Evolutionary conservation across 805 yeast genomes (phyloP).

Genomic region (Kodamaea hsintzibuensis): DNA sequence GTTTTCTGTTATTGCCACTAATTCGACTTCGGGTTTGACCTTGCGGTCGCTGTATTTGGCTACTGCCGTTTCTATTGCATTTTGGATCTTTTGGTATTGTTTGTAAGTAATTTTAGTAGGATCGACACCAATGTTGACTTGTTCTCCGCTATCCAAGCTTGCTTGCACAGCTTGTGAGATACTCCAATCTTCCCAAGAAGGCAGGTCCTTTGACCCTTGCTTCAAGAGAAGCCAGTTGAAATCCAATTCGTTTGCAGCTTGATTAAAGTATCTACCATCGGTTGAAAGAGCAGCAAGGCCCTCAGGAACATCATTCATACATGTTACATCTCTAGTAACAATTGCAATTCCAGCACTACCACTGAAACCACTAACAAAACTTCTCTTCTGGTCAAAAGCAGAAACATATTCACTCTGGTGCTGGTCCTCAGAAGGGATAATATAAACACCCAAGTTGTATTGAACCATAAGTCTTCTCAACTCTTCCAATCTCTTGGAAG

Average conservation of each 20-base stretch:
- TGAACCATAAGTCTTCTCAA: conserved; percentile 41
- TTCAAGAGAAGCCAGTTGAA: conserved; percentile 58
- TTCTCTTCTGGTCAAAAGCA: conserved; percentile 52
- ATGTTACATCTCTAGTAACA: conserved; percentile 52
- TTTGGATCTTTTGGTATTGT: conserved; percentile 32
- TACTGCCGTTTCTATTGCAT: conserved; percentile 29
- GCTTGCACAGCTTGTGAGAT: conserved; percentile 50
- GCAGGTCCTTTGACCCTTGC: conserved; percentile 51
- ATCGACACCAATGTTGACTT: conserved; percentile 46
- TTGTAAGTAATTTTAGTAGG: conserved; percentile 48
- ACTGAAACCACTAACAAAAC: conserved; percentile 58
- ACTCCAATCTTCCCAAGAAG: conserved; percentile 61
- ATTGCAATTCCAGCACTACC: conserved; percentile 66
- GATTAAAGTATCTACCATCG: conserved; percentile 62
- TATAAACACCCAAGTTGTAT: conserved; percentile 51
- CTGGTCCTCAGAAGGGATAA: conserved; percentile 62
- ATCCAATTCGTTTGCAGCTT: conserved; percentile 59
- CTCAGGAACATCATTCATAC: conserved; percentile 53
- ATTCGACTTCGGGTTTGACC: conserved; percentile 36
- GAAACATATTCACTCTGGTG: conserved; percentile 67
- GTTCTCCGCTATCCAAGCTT: conserved; percentile 47
- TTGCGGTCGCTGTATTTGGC: conserved; percentile 15
- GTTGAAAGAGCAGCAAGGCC: conserved; percentile 58
- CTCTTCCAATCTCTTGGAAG: conserved; percentile 37
- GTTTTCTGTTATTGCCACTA: conserved; percentile 54